These are phyloP conservation scores for Xerophyta viscosa DNA, from an alignment of 106 monocot species.

Conservation along the genomic window DNA sequence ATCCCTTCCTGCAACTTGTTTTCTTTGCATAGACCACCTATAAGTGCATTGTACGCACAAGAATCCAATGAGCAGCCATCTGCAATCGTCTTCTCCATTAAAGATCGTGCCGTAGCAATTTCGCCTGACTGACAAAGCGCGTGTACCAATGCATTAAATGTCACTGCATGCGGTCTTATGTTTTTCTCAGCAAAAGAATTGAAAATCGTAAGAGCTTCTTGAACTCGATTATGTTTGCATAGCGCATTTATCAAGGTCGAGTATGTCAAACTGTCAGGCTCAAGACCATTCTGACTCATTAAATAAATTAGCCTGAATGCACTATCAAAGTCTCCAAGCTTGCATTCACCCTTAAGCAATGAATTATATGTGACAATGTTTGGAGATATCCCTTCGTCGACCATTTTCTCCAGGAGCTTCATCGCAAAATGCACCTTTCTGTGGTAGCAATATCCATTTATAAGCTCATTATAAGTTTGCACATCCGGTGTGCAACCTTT, in stretches of 20 bases:
- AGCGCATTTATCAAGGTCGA: constrained; percentile 1
- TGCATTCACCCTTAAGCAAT: not conserved
- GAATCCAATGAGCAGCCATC: not conserved
- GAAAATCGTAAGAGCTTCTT: constrained; percentile 1
- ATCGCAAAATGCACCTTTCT: constrained; percentile 2
- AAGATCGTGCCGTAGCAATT: not conserved
- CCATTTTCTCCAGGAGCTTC: constrained; percentile 1
- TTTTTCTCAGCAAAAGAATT: not conserved
- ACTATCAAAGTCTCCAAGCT: not conserved
- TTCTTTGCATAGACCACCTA: constrained; percentile 3
- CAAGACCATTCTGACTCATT: constrained; percentile 1
- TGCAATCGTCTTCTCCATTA: not conserved
- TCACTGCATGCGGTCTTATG: not conserved
- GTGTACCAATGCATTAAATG: constrained; percentile 3
- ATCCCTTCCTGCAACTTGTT: not conserved
- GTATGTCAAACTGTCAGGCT: not conserved
- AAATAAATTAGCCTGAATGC: constrained; percentile 2
- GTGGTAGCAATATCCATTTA: constrained; percentile 1
- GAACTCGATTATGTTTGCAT: constrained; percentile 1
- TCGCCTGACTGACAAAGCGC: constrained; percentile 2
- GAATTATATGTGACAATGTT: constrained; percentile 3
- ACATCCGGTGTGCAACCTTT: not conserved
- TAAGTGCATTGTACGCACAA: not conserved
- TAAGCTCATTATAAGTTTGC: constrained; percentile 1
- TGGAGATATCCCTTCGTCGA: not conserved